Evolutionary conservation across 768 basidiomycete species (phyloP).

Genomic region (Boletellus emodensis): DNA sequence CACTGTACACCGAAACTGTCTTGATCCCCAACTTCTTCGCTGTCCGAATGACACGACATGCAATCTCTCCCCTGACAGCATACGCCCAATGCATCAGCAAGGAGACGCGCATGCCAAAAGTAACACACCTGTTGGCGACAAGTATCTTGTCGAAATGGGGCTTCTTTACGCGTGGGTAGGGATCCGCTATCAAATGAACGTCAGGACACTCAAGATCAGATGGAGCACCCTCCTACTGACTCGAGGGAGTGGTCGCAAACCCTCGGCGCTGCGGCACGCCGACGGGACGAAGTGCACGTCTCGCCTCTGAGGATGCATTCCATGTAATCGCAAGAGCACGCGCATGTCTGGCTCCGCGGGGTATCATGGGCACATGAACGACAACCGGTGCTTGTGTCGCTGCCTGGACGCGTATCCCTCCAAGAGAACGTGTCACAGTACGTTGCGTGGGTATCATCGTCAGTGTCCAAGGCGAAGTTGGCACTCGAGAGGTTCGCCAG

Average conservation of each 20-base stretch:
- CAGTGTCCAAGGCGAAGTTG: background rate
- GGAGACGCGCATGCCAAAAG: background rate
- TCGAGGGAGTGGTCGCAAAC: constrained; percentile 14
- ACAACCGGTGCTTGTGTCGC: constrained; percentile 5
- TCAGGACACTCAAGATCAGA: background rate
- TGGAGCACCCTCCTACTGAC: constrained; percentile 12
- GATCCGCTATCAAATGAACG: background rate
- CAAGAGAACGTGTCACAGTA: constrained; percentile 22
- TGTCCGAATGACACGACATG: constrained; percentile 91
- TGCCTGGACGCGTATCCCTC: constrained; percentile 17
- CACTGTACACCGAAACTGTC: constrained; percentile 91
- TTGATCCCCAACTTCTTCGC: constrained; percentile 83
- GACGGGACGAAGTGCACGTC: background rate
- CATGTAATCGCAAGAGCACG: constrained; percentile 3
- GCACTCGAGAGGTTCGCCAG: background rate
- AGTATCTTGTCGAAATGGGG: constrained; percentile 89
- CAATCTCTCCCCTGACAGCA: constrained; percentile 79
- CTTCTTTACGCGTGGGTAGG: constrained; percentile 16
- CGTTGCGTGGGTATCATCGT: constrained; percentile 32
- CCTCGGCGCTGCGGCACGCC: constrained; percentile 1
- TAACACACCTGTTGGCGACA: constrained; percentile 71
- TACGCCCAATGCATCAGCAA: background rate
- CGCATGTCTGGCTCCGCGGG: constrained; percentile 7
- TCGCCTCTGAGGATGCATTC: background rate
- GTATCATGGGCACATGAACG: constrained; percentile 5